Conservation (phyloP, 208 protist species). For the Herpetomonas samuelpessoai region DNA sequence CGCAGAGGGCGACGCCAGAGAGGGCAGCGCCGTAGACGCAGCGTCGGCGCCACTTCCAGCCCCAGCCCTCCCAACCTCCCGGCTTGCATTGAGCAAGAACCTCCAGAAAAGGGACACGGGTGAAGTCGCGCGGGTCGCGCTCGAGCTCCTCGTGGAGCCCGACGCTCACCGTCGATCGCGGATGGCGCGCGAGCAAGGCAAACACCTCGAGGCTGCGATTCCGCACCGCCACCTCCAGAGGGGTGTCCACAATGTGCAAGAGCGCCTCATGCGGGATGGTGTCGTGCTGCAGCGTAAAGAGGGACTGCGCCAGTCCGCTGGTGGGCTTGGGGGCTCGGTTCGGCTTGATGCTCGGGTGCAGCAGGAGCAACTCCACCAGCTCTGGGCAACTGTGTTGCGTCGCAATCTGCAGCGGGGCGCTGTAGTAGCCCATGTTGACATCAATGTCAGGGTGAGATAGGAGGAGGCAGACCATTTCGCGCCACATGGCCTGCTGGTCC, state of each 20-base stretch:
- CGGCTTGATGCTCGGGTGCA: constrained; percentile 22
- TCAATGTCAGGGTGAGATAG: constrained; percentile 35
- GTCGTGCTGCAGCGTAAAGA: constrained; percentile 25
- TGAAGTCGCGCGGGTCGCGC: constrained; percentile 15
- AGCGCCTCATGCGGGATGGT: constrained; percentile 10
- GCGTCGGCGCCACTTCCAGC: constrained; percentile 31
- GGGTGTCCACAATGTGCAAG: constrained; percentile 15
- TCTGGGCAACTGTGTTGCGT: constrained; percentile 16
- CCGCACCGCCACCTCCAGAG: constrained; percentile 24
- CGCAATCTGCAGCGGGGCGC: constrained; percentile 37
- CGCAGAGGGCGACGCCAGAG: constrained; percentile 16
- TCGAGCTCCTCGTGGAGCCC: constrained; percentile 27
- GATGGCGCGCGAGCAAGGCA: constrained; percentile 24
- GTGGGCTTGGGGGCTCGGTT: constrained; percentile 20
- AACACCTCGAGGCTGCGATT: constrained; percentile 20
- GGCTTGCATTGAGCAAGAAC: constrained; percentile 23
- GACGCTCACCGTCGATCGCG: constrained; percentile 17
- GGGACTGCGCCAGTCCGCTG: constrained; percentile 14
- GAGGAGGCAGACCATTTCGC: constrained; percentile 26
- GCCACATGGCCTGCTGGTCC: constrained; percentile 9
- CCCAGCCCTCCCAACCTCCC: constrained; percentile 29
- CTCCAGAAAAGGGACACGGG: constrained; percentile 25
- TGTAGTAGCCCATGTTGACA: constrained; percentile 36
- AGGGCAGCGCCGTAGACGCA: constrained; percentile 15
- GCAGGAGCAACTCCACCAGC: constrained; percentile 25